phyloP scores from a whole-genome alignment of 345 rosid genomes.

The Dimocarpus longan region DNA sequence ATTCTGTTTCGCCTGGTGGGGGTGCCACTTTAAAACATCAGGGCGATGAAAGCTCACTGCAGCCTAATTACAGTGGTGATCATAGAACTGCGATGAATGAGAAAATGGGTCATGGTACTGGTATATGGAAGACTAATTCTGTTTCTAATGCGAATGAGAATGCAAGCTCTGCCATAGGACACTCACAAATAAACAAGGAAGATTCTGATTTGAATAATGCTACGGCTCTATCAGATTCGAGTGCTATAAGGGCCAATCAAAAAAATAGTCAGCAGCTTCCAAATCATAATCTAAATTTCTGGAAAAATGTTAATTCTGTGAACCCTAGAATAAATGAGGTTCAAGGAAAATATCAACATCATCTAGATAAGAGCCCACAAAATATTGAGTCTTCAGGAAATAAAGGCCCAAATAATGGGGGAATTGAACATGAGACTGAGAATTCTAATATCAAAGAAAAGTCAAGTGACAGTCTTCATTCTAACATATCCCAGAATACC shows the following conservation, averaged over 20 bases:
- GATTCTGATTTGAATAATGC: conserved; percentile 41
- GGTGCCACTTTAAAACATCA: conserved; percentile 32
- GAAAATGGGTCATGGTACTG: conserved; percentile 33
- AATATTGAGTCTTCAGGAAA: conserved; percentile 50
- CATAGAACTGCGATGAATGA: conserved; percentile 27
- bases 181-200: conserved; percentile 39
- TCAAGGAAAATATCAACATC: conserved; percentile 31
- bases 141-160: conserved; percentile 45
- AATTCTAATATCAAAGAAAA: conserved; percentile 40
- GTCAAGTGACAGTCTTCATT: conserved; percentile 35
- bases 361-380: conserved; percentile 41
- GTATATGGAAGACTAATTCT: conserved; percentile 43
- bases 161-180: conserved; percentile 37
- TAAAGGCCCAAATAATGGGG: conserved; percentile 39
- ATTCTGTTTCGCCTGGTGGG: conserved; percentile 31
- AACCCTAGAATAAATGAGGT: conserved; percentile 33
- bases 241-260: conserved; percentile 31
- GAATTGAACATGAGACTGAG: conserved; percentile 33
- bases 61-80: conserved; percentile 30
- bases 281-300: conserved; percentile 42
- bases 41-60: conserved; percentile 37
- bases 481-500: conserved; percentile 33
- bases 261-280: conserved; percentile 43
- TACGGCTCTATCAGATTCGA: conserved; percentile 36
- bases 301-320: conserved; percentile 44